Percentiles rank a stretch among this genome's conserved stretches.
Conservation (phyloP, 345 rosid genomes). For the Camelina neglecta region DNA sequence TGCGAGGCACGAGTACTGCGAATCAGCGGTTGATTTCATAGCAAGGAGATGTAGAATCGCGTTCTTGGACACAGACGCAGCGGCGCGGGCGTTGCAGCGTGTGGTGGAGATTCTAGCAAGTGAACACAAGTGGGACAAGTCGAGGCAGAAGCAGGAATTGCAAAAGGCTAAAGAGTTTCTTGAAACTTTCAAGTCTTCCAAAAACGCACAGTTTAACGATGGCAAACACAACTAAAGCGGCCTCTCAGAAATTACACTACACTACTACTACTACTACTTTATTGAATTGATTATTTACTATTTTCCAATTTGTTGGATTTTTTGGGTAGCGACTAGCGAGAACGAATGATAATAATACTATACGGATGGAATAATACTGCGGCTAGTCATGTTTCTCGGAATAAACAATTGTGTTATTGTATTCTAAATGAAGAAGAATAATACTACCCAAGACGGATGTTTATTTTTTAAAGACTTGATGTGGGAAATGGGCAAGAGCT, state of each 20-base stretch:
- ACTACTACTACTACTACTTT: background rate
- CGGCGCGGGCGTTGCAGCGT: conserved; percentile 80
- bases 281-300: conserved; percentile 35
- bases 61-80: conserved; percentile 95
- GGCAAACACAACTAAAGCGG: conserved; percentile 65
- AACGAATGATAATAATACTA: conserved; percentile 6
- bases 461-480: too few species aligned
- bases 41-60: conserved; percentile 97
- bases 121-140: conserved; percentile 81
- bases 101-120: conserved; percentile 71
- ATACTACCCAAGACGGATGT: background rate
- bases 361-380: conserved; percentile 22
- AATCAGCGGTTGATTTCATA: conserved; percentile 87
- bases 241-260: background rate
- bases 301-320: conserved; percentile 25
- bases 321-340: conserved; percentile 17
- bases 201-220: conserved; percentile 91
- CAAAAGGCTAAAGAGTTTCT: conserved; percentile 66
- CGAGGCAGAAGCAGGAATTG: conserved; percentile 73
- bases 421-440: background rate
- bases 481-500: too few species aligned
- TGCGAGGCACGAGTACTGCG: conserved; percentile 90
- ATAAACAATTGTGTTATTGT: conserved; percentile 6
- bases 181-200: conserved; percentile 89
- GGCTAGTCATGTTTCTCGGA: conserved; percentile 22